Evolutionary conservation across 768 basidiomycete species (phyloP).

Genomic region (Phanerochaete carnosa): DNA sequence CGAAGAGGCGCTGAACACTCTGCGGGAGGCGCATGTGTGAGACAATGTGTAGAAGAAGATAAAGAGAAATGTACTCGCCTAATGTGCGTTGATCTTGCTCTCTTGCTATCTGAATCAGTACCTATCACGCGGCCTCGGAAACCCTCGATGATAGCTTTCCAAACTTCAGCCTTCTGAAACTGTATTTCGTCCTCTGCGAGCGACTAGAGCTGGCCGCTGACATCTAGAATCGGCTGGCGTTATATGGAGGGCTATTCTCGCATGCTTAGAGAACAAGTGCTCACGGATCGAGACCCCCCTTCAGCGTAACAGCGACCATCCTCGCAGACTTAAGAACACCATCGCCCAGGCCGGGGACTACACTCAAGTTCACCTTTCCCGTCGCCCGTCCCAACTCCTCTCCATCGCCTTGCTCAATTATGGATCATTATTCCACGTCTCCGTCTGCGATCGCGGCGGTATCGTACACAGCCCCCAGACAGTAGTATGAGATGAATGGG

Average conservation of each 20-base stretch:
- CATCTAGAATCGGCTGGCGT: not conserved
- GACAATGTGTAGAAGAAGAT: too few species aligned
- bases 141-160: not conserved
- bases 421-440: slow-evolving; percentile 27
- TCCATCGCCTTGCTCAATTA: slow-evolving; percentile 28
- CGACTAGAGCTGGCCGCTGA: not conserved
- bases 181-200: not conserved
- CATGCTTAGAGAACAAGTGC: not conserved
- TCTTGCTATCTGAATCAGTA: not conserved
- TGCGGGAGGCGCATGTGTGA: too few species aligned
- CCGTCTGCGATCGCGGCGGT: slow-evolving; percentile 30
- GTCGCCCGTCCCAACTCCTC: slow-evolving; percentile 29
- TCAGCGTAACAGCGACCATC: too few species aligned
- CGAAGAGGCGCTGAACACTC: too few species aligned
- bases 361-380: slow-evolving; percentile 16
- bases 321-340: not conserved
- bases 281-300: not conserved
- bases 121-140: not conserved
- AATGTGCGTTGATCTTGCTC: not conserved
- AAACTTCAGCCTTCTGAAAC: not conserved
- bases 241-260: not conserved
- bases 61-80: not conserved
- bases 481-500: slow-evolving; percentile 7
- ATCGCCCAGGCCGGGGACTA: not conserved
- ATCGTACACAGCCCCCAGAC: slow-evolving; percentile 15